Conservation (phyloP, 768 basidiomycete species). For the Pleurotus giganteus region DNA sequence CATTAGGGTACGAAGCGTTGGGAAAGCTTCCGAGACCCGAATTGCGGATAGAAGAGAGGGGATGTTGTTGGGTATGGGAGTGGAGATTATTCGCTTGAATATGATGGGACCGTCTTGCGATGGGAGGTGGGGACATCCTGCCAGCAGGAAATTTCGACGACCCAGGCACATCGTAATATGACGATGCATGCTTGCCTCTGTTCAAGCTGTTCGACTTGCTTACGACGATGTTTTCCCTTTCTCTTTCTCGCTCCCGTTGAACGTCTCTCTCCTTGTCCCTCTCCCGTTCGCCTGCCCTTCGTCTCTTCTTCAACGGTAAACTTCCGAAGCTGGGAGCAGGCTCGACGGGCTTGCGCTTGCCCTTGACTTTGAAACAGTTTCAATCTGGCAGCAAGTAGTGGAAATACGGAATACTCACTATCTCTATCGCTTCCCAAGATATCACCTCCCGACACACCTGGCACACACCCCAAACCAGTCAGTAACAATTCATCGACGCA, state of each 20-base stretch:
- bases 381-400: slow-evolving; percentile 17
- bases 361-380: slow-evolving; percentile 20
- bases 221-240: slow-evolving; percentile 27
- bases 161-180: slow-evolving; percentile 36
- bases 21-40: slow-evolving; percentile 24
- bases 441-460: not conserved
- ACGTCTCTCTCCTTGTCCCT: slow-evolving; percentile 23
- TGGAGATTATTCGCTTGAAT: slow-evolving; percentile 16
- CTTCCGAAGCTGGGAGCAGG: slow-evolving; percentile 31
- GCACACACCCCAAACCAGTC: too few relatives aligned
- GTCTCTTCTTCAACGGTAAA: slow-evolving; percentile 66
- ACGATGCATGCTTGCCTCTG: slow-evolving; percentile 35
- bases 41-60: slow-evolving; percentile 15
- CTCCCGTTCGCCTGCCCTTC: slow-evolving; percentile 49
- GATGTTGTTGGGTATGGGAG: slow-evolving; percentile 10
- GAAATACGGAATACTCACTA: not conserved
- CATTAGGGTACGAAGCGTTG: slow-evolving; percentile 14
- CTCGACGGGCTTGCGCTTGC: slow-evolving; percentile 43
- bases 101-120: slow-evolving; percentile 13
- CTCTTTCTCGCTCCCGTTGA: too few relatives aligned
- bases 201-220: slow-evolving; percentile 38
- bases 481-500: too few relatives aligned
- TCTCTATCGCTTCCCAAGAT: not conserved
- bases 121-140: slow-evolving; percentile 29
- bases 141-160: slow-evolving; percentile 32